Evolutionary conservation across 768 basidiomycete species (phyloP).

Genomic region (Kwoniella pini): DNA sequence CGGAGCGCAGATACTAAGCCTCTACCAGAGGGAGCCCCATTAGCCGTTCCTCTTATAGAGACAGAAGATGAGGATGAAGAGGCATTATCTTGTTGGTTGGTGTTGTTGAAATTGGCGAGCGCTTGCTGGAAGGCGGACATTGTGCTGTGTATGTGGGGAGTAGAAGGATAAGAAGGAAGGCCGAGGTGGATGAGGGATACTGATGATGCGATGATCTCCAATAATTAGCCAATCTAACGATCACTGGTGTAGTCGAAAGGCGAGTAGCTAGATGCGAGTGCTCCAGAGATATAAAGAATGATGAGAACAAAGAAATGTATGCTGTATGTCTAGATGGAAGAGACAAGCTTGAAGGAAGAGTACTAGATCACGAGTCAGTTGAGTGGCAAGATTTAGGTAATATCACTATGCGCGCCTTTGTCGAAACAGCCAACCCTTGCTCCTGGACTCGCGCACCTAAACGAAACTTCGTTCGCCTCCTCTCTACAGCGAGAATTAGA

Average conservation of each 20-base stretch:
- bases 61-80: conserved; percentile 10
- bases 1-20: conserved; percentile 30
- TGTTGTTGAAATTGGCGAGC: conserved; percentile 26
- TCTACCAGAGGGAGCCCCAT: conserved; percentile 19
- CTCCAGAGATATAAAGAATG: background rate
- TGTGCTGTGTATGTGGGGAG: background rate
- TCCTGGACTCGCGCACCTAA: no score
- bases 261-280: no score
- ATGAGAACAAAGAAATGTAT: background rate
- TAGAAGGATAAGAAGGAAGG: no score
- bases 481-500: no score
- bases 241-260: no score
- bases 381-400: no score
- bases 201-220: no score
- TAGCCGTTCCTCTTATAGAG: conserved; percentile 37
- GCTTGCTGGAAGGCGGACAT: conserved; percentile 40
- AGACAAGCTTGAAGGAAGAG: background rate
- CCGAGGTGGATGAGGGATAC: no score
- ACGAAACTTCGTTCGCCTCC: no score
- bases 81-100: conserved; percentile 6
- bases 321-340: background rate
- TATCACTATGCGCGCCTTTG: no score
- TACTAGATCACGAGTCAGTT: background rate
- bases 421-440: no score
- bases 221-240: no score